Conservation (phyloP, 192 early-diverging fungal genomes). For the Backusella mclennaniae region DNA sequence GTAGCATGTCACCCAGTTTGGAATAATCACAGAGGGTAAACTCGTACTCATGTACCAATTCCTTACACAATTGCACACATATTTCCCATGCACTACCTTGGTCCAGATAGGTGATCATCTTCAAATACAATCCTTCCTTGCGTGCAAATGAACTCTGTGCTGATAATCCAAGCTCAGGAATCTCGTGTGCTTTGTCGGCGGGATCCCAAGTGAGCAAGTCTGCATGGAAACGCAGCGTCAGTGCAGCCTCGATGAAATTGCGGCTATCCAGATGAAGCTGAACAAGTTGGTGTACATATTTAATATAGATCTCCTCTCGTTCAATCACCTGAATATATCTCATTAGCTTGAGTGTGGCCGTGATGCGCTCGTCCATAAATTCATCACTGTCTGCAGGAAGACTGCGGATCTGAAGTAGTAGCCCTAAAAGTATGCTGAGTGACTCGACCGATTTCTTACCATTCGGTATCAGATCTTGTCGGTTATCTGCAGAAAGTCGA, state of each 20-base stretch:
- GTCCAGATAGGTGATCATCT: constrained; percentile 62
- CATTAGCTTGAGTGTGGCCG: constrained; percentile 60
- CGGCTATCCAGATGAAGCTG: constrained; percentile 52
- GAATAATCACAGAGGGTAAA: constrained; percentile 49
- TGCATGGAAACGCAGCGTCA: constrained; percentile 66
- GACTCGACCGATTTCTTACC: constrained; percentile 43
- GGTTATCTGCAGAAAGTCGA: background rate
- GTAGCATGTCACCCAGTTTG: constrained; percentile 52
- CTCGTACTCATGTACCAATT: constrained; percentile 62
- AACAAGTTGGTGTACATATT: constrained; percentile 65
- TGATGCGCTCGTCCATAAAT: constrained; percentile 62
- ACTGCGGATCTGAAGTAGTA: constrained; percentile 52
- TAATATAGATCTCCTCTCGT: constrained; percentile 59
- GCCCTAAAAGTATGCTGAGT: constrained; percentile 49
- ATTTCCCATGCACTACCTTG: constrained; percentile 70
- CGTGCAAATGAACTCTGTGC: constrained; percentile 54
- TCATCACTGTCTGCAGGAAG: constrained; percentile 48
- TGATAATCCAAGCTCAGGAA: constrained; percentile 54
- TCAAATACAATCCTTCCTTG: constrained; percentile 61
- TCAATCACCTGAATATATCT: constrained; percentile 60
- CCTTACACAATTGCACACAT: constrained; percentile 62
- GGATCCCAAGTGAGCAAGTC: constrained; percentile 65
- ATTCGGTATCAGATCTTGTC: background rate
- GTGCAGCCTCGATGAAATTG: constrained; percentile 65
- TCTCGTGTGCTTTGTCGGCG: constrained; percentile 40